These are phyloP conservation scores for Russula earlei DNA, from an alignment of 768 basidiomycete genomes.

Conservation along the genomic window DNA sequence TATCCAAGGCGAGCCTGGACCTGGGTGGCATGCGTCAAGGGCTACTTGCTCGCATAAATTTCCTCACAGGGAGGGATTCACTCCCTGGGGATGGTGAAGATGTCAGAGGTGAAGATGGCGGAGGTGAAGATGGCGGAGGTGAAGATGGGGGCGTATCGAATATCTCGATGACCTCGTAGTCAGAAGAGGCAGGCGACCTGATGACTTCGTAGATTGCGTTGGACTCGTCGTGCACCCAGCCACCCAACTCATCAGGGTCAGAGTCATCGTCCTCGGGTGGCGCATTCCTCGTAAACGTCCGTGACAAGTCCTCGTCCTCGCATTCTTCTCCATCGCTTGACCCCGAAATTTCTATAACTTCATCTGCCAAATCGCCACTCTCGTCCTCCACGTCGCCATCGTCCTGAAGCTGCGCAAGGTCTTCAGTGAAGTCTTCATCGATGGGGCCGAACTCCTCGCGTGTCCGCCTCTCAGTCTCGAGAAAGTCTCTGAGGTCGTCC, in stretches of 20 bases:
- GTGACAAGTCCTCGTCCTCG: not conserved
- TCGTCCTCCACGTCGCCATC: constrained; percentile 24
- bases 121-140: constrained; percentile 11
- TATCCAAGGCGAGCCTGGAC: too few relatives aligned
- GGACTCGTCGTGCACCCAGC: constrained; percentile 36
- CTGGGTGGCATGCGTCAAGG: not conserved
- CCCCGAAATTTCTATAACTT: constrained; percentile 10
- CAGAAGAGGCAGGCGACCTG: constrained; percentile 1
- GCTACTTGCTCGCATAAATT: not conserved
- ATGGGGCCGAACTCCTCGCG: constrained; percentile 41
- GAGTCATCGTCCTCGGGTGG: constrained; percentile 2
- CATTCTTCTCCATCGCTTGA: constrained; percentile 19
- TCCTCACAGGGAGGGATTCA: not conserved
- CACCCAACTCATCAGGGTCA: constrained; percentile 36
- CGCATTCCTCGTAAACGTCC: not conserved
- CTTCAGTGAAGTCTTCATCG: constrained; percentile 31
- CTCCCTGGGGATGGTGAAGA: constrained; percentile 5
- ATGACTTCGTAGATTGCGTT: constrained; percentile 29
- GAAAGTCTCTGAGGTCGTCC: constrained; percentile 54
- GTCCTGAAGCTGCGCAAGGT: constrained; percentile 19
- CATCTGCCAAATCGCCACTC: constrained; percentile 17
- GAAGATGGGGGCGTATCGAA: constrained; percentile 26
- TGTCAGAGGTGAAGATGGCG: constrained; percentile 12
- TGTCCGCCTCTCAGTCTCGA: constrained; percentile 51
- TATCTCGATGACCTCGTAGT: constrained; percentile 25